These are phyloP conservation scores for Aspergillus jensenii DNA, from an alignment of 2,329 filamentous ascomycete genomes.

Conservation along the genomic window DNA sequence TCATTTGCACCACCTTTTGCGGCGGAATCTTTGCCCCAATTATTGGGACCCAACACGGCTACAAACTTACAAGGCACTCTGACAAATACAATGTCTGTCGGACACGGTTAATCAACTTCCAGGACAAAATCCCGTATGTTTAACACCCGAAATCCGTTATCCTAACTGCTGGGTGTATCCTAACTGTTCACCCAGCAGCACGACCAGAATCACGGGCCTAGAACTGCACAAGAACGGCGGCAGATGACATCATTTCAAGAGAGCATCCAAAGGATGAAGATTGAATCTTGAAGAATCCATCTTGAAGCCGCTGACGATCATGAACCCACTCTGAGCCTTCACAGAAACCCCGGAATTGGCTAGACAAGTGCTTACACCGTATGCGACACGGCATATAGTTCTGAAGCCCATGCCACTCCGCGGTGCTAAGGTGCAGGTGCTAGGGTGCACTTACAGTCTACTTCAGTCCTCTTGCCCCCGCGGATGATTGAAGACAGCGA, in stretches of 20 bases:
- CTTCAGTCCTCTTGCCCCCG: not conserved
- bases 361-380: not conserved
- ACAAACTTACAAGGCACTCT: not conserved
- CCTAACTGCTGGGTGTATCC: not conserved
- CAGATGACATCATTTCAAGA: slow-evolving; percentile 7
- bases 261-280: not conserved
- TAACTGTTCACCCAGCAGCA: not conserved
- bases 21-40: not conserved
- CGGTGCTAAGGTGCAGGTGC: no score
- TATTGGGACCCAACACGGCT: not conserved
- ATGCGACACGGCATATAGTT: not conserved
- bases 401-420: not conserved
- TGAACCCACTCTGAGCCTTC: not conserved
- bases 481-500: not conserved
- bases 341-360: not conserved
- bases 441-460: no score
- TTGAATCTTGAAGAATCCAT: not conserved
- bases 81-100: not conserved
- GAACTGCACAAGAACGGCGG: not conserved
- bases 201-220: not conserved
- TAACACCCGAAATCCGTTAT: not conserved
- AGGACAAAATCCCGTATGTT: not conserved
- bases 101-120: not conserved
- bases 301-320: slow-evolving; percentile 1
- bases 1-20: not conserved